Conservation (phyloP, 768 basidiomycete genomes). For the Rubroboletus pulcherrimus region DNA sequence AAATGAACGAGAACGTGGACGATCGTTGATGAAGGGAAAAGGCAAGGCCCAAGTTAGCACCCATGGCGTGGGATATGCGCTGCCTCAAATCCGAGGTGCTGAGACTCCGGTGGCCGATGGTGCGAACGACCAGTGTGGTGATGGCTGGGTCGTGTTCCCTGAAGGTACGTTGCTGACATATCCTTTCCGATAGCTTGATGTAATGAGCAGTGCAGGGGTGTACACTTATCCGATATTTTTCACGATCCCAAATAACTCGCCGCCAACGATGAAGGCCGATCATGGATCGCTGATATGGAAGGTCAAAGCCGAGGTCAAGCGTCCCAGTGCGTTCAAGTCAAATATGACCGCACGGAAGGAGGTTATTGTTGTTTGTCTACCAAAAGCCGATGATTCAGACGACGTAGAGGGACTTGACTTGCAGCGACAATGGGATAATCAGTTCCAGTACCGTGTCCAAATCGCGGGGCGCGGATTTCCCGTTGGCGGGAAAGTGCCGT, state of each 20-base stretch:
- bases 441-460: slow-evolving; percentile 77
- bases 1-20: slow-evolving; percentile 25
- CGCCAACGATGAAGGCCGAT: slow-evolving; percentile 71
- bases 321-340: slow-evolving; percentile 72
- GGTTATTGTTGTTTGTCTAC: slow-evolving; percentile 69
- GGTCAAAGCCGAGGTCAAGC: slow-evolving; percentile 77
- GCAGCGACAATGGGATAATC: slow-evolving; percentile 87
- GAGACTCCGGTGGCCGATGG: slow-evolving; percentile 19
- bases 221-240: slow-evolving; percentile 96
- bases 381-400: slow-evolving; percentile 46
- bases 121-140: slow-evolving; percentile 34
- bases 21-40: slow-evolving; percentile 27
- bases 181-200: slow-evolving; percentile 31
- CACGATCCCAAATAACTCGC: slow-evolving; percentile 72
- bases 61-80: background rate
- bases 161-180: slow-evolving; percentile 51
- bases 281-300: slow-evolving; percentile 77
- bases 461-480: slow-evolving; percentile 73
- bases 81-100: slow-evolving; percentile 32
- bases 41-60: slow-evolving; percentile 22
- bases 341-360: slow-evolving; percentile 70
- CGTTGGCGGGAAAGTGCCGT: slow-evolving; percentile 77
- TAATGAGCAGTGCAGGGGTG: slow-evolving; percentile 61
- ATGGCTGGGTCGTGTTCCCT: slow-evolving; percentile 83
- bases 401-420: slow-evolving; percentile 78